These are phyloP conservation scores for Turritis glabra DNA, from an alignment of 345 rosid genomes.

Conservation along the genomic window DNA sequence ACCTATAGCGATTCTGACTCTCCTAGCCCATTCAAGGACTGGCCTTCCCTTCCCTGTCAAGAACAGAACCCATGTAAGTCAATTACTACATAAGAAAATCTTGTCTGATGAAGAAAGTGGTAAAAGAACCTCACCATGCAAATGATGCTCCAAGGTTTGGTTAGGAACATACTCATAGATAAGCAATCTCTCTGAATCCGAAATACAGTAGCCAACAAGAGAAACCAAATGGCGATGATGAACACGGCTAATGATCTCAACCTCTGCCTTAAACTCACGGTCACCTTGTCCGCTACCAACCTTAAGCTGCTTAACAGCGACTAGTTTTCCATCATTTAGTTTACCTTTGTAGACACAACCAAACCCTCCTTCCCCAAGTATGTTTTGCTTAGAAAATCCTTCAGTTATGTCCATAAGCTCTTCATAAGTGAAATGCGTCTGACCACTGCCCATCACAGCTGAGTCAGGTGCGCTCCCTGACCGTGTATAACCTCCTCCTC, in stretches of 20 bases:
- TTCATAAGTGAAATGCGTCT: conserved; percentile 65
- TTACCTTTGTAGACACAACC: conserved; percentile 84
- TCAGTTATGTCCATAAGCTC: conserved; percentile 81
- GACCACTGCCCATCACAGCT: conserved; percentile 47
- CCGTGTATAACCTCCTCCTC: conserved; percentile 30
- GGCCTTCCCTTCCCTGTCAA: conserved; percentile 54
- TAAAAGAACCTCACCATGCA: conserved; percentile 63
- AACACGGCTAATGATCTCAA: conserved; percentile 92
- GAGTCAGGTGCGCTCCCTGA: conserved; percentile 54
- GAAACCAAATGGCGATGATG: conserved; percentile 96
- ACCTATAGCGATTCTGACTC: conserved; percentile 88
- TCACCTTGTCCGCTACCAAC: conserved; percentile 98
- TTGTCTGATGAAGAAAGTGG: background rate
- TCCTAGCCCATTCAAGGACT: conserved; percentile 76
- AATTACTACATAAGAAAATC: background rate
- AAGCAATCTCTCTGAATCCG: conserved; percentile 65
- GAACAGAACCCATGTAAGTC: background rate
- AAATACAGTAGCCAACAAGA: conserved; percentile 79
- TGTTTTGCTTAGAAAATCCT: conserved; percentile 68
- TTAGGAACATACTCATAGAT: conserved; percentile 93
- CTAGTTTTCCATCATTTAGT: conserved; percentile 53
- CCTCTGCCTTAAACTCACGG: conserved; percentile 91
- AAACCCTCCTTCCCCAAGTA: conserved; percentile 95
- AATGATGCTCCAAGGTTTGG: conserved; percentile 88
- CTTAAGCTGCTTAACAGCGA: conserved; percentile 95